Evolutionary conservation across 2,329 filamentous ascomycete genomes (phyloP), one percentile per base, ranked within the genome.

Genomic region (Aspergillus alliaceus): DNA sequence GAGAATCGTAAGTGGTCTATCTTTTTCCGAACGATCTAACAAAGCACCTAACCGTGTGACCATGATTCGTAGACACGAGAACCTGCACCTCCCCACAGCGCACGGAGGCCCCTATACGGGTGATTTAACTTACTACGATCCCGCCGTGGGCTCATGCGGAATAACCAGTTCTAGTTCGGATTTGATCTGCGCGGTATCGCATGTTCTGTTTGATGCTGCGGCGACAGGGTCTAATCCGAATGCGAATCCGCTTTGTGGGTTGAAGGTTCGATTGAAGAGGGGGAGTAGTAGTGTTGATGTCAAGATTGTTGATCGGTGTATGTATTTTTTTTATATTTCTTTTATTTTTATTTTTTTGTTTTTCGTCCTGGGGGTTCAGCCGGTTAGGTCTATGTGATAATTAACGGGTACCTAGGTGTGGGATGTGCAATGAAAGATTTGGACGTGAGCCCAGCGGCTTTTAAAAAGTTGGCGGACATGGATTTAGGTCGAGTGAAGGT

Each of bases 111-210:
- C 80, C 0, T 85, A 84, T 65, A 80, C 76, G 4, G 88, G 87
- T 52, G 86, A 90, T 50, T 71, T 90, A 51, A 91, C 88, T 1
- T 93, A 86, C 75, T 93, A 89, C 71, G 75, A 78, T 18, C 84
- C 88, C 0, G 83, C 73, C 0, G 79, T 90, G 4, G 90, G 90
- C 12, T 86, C 89, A 0, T 93, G 90, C 69, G 90, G 90, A 5
- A 72, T 82, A 31, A 79, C 74, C 1, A 85, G 83, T 53, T 72
- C 69, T 1, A 76, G 79, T 7, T 73, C 70, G 7, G 87, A 91
- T 56, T 68, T 81, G 56, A 83, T 93, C 39, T 87, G 84, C 34
- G 84, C 90, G 0, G 80, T 93, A 0, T 88, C 87, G 2, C 83
- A 87, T 65, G 67, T 80, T n/a, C 69, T 90, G 4, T 93, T 85